A percentile compares a stretch with the other conserved stretches of the same genome.
phyloP scores from a whole-genome alignment of 148 eudicot genomes.

The Amaranthus hypochondriacus region DNA sequence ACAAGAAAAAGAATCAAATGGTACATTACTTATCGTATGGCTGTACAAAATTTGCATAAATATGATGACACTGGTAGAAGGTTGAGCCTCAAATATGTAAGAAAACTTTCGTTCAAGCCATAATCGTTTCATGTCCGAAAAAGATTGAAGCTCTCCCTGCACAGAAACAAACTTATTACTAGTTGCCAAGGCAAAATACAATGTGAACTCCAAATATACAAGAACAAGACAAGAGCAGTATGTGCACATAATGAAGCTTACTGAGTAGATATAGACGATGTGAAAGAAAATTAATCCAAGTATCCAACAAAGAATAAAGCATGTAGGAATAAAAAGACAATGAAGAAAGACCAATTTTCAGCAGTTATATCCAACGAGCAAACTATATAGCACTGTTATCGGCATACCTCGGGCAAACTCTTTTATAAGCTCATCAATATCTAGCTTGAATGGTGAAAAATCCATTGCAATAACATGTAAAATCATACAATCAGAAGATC shows the following conservation, averaged over 20 bases:
- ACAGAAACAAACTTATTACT: conserved; percentile 4
- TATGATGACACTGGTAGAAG: conserved; percentile 46
- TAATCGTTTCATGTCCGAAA: conserved; percentile 60
- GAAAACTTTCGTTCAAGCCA: conserved; percentile 76
- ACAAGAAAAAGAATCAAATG: background rate
- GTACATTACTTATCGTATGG: conserved; percentile 55
- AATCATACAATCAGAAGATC: background rate
- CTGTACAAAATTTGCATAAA: conserved; percentile 70
- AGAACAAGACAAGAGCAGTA: background rate
- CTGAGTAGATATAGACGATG: background rate
- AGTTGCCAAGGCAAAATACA: background rate
- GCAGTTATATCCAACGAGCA: background rate
- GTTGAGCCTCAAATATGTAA: conserved; percentile 69
- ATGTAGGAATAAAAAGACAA: background rate
- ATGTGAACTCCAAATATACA: background rate
- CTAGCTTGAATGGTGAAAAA: conserved; percentile 52
- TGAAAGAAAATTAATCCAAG: background rate
- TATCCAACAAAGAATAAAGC: background rate
- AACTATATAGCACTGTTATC: background rate
- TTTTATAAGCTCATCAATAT: conserved; percentile 72
- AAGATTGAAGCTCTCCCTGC: conserved; percentile 39
- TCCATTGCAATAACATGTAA: conserved; percentile 29
- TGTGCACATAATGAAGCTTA: background rate
- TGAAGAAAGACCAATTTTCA: background rate
- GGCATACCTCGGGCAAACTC: conserved; percentile 55